Conservation (phyloP, 2,329 filamentous ascomycete genomes). For the Aspergillus amoenus region DNA sequence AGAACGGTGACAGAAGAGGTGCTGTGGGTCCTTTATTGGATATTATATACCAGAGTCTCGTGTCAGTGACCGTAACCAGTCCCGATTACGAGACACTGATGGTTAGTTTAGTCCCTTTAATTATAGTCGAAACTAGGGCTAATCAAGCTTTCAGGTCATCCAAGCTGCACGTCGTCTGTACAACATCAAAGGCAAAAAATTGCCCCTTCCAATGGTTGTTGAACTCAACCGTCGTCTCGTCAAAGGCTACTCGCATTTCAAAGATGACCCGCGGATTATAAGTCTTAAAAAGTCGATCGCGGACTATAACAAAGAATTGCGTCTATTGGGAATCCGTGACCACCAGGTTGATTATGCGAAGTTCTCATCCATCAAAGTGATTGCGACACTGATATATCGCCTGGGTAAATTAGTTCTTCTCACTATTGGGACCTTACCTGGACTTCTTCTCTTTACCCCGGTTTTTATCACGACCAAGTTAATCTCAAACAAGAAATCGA, state of each 20-base stretch:
- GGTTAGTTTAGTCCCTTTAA: slow-evolving; percentile 45
- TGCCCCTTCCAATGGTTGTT: slow-evolving; percentile 87
- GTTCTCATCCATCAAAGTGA: slow-evolving; percentile 73
- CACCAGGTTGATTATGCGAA: slow-evolving; percentile 93
- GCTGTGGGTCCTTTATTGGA: slow-evolving; percentile 84
- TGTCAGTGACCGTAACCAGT: slow-evolving; percentile 85
- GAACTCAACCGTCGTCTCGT: slow-evolving; percentile 91
- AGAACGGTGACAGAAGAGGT: slow-evolving; percentile 76
- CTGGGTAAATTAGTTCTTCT: slow-evolving; percentile 74
- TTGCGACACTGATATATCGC: slow-evolving; percentile 76
- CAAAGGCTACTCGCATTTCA: slow-evolving; percentile 88
- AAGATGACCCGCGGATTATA: slow-evolving; percentile 82
- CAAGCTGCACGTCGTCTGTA: slow-evolving; percentile 92
- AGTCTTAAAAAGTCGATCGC: slow-evolving; percentile 72
- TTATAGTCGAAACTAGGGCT: slow-evolving; percentile 20
- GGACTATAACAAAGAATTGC: slow-evolving; percentile 82
- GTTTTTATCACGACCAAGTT: slow-evolving; percentile 82
- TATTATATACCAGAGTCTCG: slow-evolving; percentile 79
- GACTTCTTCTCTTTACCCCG: slow-evolving; percentile 81
- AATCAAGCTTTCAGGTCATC: slow-evolving; percentile 60
- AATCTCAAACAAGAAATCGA: slow-evolving; percentile 79
- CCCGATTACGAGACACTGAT: slow-evolving; percentile 96
- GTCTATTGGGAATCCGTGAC: slow-evolving; percentile 82
- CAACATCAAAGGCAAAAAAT: slow-evolving; percentile 89
- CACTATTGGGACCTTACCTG: slow-evolving; percentile 78